Evolutionary conservation across 768 basidiomycete species (phyloP), one percentile per base, ranked within the genome.

Genomic region (Collybiopsis luxurians): DNA sequence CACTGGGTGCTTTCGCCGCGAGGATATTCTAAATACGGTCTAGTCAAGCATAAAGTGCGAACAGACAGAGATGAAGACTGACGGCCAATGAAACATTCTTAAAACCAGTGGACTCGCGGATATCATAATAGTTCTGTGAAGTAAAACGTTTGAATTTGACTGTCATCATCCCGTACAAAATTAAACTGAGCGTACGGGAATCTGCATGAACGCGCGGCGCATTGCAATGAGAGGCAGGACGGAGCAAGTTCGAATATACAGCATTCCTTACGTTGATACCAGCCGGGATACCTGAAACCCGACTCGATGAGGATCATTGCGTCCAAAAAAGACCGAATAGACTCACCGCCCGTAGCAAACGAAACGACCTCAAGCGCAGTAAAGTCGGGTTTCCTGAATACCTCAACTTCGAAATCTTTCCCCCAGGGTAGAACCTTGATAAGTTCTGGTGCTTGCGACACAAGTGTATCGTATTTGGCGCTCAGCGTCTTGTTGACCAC

Each of bases 61-160:
- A 31, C 7, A 36, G 27, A 27, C 38, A 34, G 30, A 47, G 12
- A 34, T 34, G 28, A 56, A 27, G 36, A 69, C 86, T 59, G 69
- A 89, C 88, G 1, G 87, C 84, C 26, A 94, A 79, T 0, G 88
- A 90, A 38, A 95, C 92, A 63, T 95, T 95, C 75, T 95, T 95
- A 74, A 94, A 95, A 0, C 93, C 93, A 34, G 78, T 77, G 2
- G 83, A 79, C 67, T 91, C 92, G 42, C 93, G 81, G 59, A 95
- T 81, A 58, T 92, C 83, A 63, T 92, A 93, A 63, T 93, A 92
- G 63, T 92, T 92, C 81, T 86, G 61, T 13, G 26, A 21, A 40
- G 17, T 45, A 49, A 47, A 11, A 23, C 46, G 24, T 55, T 59
- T 28, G 58, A 12, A 9, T 3, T 47, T 49, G n/a, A 15, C 23